Conservation (phyloP, 78 protist species). For the Speleostelium caveatum region DNA sequence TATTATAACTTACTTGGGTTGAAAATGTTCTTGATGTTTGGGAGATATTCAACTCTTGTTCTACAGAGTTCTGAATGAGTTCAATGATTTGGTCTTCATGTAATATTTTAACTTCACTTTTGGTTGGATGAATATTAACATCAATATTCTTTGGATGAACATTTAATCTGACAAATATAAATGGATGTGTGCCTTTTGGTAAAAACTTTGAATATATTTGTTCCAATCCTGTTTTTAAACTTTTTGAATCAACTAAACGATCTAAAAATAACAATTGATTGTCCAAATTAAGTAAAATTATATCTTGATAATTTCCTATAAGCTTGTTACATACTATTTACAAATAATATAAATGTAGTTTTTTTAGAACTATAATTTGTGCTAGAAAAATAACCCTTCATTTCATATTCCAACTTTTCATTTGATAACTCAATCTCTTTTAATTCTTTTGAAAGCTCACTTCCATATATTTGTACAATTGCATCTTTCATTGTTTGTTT, state of each 20-base stretch:
- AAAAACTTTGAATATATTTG: conserved; percentile 82
- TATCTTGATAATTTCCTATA: too few relatives aligned
- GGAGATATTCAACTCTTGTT: conserved; percentile 26
- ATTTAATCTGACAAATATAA: conserved; percentile 84
- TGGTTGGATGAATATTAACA: conserved; percentile 99
- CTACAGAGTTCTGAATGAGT: conserved; percentile 47
- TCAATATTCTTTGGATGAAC: conserved; percentile 91
- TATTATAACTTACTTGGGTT: conserved; percentile 19
- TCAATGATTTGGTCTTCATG: conserved; percentile 70
- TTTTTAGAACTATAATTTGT: conserved; percentile 85
- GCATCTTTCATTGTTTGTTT: conserved; percentile 40
- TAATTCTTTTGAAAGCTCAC: conserved; percentile 77
- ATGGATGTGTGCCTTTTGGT: conserved; percentile 90
- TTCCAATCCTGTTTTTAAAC: conserved; percentile 82
- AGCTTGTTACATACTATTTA: conserved; percentile 86
- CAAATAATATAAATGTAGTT: conserved; percentile 87
- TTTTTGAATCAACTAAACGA: conserved; percentile 92
- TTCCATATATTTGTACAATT: conserved; percentile 74
- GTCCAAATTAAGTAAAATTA: background rate
- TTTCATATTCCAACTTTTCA: conserved; percentile 9
- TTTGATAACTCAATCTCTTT: conserved; percentile 5
- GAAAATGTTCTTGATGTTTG: conserved; percentile 42
- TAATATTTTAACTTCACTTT: conserved; percentile 74
- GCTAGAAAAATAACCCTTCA: conserved; percentile 82
- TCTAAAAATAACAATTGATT: too few relatives aligned